Percentiles rank a stretch among this genome's conserved stretches.
Conservation (phyloP, 192 early-diverging fungal species). For the Umbelopsis sp. region DNA sequence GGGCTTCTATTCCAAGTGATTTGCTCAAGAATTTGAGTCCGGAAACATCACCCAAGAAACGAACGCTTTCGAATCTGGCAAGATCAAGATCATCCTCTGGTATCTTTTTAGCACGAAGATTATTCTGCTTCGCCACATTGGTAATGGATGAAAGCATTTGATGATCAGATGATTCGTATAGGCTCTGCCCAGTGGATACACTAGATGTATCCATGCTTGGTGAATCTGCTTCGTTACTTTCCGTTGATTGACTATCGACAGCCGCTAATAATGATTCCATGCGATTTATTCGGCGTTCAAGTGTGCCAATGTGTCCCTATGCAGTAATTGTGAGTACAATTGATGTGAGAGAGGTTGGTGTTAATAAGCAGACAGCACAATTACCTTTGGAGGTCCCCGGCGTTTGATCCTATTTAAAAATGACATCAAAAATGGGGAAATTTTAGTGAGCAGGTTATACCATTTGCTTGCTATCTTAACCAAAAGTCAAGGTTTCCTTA, state of each 20-base stretch:
- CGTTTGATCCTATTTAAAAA: not conserved
- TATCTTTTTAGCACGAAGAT: not conserved
- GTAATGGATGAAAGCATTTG: not conserved
- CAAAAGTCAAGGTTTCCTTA: no score
- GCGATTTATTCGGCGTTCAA: slow-evolving; percentile 1
- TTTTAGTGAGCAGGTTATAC: no score
- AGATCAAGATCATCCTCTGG: slow-evolving; percentile 14
- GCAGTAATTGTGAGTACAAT: no score
- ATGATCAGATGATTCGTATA: not conserved
- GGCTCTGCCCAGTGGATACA: not conserved
- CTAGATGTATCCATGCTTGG: not conserved
- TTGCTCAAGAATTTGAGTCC: slow-evolving; percentile 5
- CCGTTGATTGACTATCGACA: not conserved
- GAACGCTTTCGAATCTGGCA: slow-evolving; percentile 14
- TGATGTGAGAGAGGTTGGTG: no score
- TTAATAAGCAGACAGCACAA: not conserved
- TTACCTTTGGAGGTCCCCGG: not conserved
- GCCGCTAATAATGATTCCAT: slow-evolving; percentile 9
- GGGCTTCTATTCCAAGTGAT: not conserved
- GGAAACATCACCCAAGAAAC: not conserved
- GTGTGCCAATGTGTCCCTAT: not conserved
- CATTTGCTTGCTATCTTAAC: no score
- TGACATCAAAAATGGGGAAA: no score
- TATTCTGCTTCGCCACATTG: not conserved
- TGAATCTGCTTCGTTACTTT: not conserved